Percentiles rank a stretch among this genome's conserved stretches.
These are phyloP conservation scores for Yamadazyma paraphyllophila DNA, from an alignment of 805 yeast genomes.

Conservation along the genomic window DNA sequence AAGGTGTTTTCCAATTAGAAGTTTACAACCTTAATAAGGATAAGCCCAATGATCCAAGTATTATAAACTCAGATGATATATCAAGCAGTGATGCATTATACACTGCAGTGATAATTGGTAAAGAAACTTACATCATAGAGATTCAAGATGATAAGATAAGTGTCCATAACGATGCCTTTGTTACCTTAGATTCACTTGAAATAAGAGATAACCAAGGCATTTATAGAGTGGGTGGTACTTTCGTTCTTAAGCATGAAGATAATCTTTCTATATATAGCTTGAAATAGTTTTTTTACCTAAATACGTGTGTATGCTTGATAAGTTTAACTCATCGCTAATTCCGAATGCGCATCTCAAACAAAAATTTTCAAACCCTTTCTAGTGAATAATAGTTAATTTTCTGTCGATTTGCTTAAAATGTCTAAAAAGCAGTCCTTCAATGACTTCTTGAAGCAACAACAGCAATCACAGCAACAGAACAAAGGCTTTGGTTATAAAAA, in stretches of 20 bases:
- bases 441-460: slow-evolving; percentile 50
- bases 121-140: slow-evolving; percentile 6
- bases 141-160: slow-evolving; percentile 4
- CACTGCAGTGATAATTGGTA: not conserved
- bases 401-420: slow-evolving; percentile 3
- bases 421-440: slow-evolving; percentile 45
- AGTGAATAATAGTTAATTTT: not conserved
- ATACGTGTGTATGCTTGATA: not conserved
- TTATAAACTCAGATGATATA: not conserved
- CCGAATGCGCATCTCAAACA: slow-evolving; percentile 6
- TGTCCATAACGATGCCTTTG: slow-evolving; percentile 3
- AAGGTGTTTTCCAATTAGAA: slow-evolving; percentile 6
- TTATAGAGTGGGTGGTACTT: slow-evolving; percentile 7
- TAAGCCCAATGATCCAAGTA: not conserved
- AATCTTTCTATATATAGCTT: not conserved
- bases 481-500: slow-evolving; percentile 29
- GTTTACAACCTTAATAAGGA: slow-evolving; percentile 3
- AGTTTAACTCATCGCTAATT: slow-evolving; percentile 6
- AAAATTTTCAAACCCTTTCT: slow-evolving; percentile 8
- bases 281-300: not conserved
- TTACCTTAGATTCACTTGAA: not conserved
- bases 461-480: slow-evolving; percentile 28
- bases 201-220: not conserved
- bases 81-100: not conserved
- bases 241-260: slow-evolving; percentile 2